Evolutionary conservation across 2,329 filamentous ascomycete genomes (phyloP).

Genomic region (Aureobasidium sp.): DNA sequence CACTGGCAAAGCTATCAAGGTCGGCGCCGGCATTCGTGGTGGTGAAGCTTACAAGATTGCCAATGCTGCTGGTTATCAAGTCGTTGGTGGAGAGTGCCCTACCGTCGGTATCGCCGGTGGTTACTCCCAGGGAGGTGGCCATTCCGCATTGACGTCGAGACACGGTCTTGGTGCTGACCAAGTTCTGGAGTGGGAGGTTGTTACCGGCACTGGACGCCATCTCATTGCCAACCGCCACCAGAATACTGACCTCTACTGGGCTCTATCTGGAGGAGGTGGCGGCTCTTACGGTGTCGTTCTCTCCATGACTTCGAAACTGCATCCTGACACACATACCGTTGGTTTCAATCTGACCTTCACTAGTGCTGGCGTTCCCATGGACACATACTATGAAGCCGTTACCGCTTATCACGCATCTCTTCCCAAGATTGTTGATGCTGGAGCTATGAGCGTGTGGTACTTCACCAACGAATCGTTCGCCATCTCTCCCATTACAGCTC

Average conservation of each 20-base stretch:
- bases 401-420: constrained; percentile 39
- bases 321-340: constrained; percentile 36
- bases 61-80: constrained; percentile 35
- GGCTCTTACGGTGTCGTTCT: constrained; percentile 51
- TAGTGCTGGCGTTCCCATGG: constrained; percentile 18
- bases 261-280: constrained; percentile 50
- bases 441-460: constrained; percentile 42
- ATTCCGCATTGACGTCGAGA: constrained; percentile 44
- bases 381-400: constrained; percentile 43
- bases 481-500: constrained; percentile 40
- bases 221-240: constrained; percentile 38
- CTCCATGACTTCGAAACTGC: constrained; percentile 46
- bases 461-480: constrained; percentile 43
- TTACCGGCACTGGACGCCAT: constrained; percentile 44
- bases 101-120: constrained; percentile 53
- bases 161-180: constrained; percentile 55
- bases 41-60: constrained; percentile 40
- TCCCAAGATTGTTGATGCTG: constrained; percentile 42
- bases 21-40: constrained; percentile 48
- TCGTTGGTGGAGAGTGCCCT: constrained; percentile 48
- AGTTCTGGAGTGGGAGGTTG: constrained; percentile 37
- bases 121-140: constrained; percentile 53
- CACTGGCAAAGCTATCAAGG: constrained; percentile 42
- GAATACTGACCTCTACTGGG: constrained; percentile 56
- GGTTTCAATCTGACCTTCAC: constrained; percentile 39